Evolutionary conservation across 2,329 filamentous ascomycete genomes (phyloP).

Genomic region (Ascochyta rabiei): DNA sequence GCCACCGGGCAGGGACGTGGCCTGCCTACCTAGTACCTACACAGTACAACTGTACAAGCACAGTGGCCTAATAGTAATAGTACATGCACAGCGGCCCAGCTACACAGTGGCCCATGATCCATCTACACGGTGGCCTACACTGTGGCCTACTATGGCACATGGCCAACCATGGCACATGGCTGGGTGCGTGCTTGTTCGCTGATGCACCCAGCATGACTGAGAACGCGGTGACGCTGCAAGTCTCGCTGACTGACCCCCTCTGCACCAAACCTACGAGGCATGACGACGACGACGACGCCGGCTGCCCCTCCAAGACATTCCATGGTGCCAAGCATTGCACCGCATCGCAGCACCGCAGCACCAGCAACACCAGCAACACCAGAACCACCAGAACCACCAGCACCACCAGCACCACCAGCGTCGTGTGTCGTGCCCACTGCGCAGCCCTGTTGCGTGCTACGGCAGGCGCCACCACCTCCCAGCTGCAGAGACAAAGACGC

Average conservation of each 20-base stretch:
- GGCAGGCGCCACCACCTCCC: conserved; percentile 19
- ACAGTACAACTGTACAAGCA: too few species aligned
- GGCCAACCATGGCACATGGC: too few species aligned
- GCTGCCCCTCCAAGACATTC: conserved; percentile 10
- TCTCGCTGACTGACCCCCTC: conserved; percentile 2
- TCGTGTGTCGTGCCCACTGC: conserved; percentile 16
- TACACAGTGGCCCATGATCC: too few species aligned
- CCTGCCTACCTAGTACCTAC: too few species aligned
- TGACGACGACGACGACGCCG: background rate
- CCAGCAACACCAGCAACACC: conserved; percentile 1
- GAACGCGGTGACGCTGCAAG: background rate
- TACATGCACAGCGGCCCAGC: too few species aligned
- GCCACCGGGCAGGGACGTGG: too few species aligned
- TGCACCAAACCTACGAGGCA: background rate
- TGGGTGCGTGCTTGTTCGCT: too few species aligned
- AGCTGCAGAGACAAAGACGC: conserved; percentile 22
- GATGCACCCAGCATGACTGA: background rate
- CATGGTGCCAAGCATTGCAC: conserved; percentile 7
- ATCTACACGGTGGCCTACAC: too few species aligned
- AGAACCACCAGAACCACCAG: background rate
- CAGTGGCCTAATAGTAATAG: too few species aligned
- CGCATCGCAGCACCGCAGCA: background rate
- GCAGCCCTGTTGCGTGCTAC: conserved; percentile 9
- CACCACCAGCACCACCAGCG: background rate
- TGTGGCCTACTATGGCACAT: too few species aligned